Evolutionary conservation across 2,329 filamentous ascomycete genomes (phyloP).

Genomic region (Cyphellophora attinorum): DNA sequence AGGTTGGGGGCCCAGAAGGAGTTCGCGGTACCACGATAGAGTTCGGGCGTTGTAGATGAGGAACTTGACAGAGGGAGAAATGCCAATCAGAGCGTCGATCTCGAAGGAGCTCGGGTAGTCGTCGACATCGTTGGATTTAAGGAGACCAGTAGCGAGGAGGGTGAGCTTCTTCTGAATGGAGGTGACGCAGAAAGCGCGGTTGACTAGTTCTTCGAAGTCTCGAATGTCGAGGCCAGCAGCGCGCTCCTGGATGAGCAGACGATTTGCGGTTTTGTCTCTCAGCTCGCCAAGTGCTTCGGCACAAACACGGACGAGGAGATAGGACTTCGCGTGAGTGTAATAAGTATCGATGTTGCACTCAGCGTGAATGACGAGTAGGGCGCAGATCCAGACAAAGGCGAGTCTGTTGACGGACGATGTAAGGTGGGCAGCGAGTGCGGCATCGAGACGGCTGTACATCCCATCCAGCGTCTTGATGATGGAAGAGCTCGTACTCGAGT

Average conservation of each 20-base stretch:
- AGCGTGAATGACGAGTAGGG: conserved; percentile 1
- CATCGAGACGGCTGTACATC: not conserved
- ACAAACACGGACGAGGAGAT: not conserved
- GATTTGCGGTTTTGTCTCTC: not conserved
- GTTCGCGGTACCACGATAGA: not conserved
- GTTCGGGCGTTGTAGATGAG: not conserved
- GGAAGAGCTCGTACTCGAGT: not conserved
- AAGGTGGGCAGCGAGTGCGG: not conserved
- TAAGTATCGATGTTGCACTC: conserved; percentile 1
- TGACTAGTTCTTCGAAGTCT: not conserved
- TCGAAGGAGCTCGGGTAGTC: not conserved
- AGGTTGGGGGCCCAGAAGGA: too few species aligned
- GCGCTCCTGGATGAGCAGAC: not conserved
- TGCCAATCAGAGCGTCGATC: not conserved
- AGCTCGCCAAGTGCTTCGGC: not conserved
- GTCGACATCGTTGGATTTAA: not conserved
- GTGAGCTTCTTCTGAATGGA: not conserved
- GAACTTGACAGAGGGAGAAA: not conserved
- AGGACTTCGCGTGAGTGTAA: not conserved
- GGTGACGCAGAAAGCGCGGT: not conserved
- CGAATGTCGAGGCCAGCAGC: not conserved
- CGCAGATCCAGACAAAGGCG: not conserved
- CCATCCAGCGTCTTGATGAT: not conserved
- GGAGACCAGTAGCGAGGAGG: not conserved
- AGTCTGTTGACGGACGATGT: not conserved